Conservation (phyloP, 306 rosid species). For the Canavalia ensiformis region DNA sequence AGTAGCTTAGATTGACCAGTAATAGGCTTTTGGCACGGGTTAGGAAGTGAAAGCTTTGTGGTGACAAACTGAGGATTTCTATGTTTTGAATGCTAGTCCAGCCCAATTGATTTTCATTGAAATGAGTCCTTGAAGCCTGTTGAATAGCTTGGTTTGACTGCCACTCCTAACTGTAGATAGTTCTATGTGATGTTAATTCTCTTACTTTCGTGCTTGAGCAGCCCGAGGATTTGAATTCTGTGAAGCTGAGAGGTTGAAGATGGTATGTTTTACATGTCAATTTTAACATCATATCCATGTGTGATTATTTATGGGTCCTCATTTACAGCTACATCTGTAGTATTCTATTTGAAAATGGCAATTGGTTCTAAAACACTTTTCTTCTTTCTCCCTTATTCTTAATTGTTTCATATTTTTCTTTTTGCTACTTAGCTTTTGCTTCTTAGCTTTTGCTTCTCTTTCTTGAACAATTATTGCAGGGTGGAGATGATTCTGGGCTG, state of each 20-base stretch:
- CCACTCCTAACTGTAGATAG: not conserved
- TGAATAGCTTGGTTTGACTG: constrained; percentile 8
- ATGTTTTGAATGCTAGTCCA: constrained; percentile 2
- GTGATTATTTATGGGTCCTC: constrained; percentile 30
- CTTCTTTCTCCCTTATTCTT: constrained; percentile 3
- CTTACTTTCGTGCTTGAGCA: constrained; percentile 43
- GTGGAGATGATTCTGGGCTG: constrained; percentile 65
- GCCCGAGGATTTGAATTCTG: constrained; percentile 40
- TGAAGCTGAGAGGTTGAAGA: constrained; percentile 43
- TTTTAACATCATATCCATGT: constrained; percentile 25
- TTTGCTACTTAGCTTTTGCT: constrained; percentile 23
- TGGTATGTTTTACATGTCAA: constrained; percentile 51
- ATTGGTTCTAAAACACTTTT: not conserved
- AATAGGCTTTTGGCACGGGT: not conserved
- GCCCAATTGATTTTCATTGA: constrained; percentile 3
- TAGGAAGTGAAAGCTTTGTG: not conserved
- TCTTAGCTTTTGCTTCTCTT: constrained; percentile 23
- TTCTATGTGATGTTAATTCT: constrained; percentile 19
- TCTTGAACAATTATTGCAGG: constrained; percentile 58
- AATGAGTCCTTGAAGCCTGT: not conserved
- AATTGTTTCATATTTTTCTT: not conserved
- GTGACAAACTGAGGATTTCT: not conserved
- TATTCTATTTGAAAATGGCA: constrained; percentile 10
- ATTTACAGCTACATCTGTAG: constrained; percentile 27
- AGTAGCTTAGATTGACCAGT: not conserved